A percentile compares a stretch with the other conserved stretches of the same genome.
Conservation (phyloP, 257 asterid species). For the Solanum bukasovii region DNA sequence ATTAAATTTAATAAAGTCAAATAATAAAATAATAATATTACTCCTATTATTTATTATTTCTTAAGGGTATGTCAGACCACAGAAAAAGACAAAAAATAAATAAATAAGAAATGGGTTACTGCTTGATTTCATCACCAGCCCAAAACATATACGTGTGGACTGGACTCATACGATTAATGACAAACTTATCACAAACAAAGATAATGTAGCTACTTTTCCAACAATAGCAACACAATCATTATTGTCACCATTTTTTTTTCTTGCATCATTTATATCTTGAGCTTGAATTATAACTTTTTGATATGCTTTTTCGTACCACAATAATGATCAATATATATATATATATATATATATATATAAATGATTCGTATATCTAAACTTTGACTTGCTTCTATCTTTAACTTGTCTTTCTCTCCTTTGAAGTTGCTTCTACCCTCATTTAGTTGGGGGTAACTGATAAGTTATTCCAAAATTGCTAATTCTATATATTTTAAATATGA, state of each 20-base stretch:
- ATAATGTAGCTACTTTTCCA: neutral
- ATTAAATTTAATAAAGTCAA: too few species aligned
- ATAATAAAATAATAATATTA: too few species aligned
- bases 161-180: neutral
- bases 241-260: neutral
- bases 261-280: too few species aligned
- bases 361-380: too few species aligned
- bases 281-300: too few species aligned
- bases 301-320: too few species aligned
- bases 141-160: neutral
- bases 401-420: neutral
- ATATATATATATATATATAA: too few species aligned
- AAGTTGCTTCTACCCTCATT: neutral
- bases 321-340: too few species aligned
- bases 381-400: neutral
- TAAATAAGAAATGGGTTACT: neutral
- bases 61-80: too few species aligned
- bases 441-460: neutral
- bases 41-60: too few species aligned
- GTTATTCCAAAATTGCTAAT: neutral
- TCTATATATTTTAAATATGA: neutral
- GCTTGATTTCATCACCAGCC: neutral
- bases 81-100: neutral
- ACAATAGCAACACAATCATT: neutral
- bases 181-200: neutral